These are phyloP conservation scores for Polygonum aviculare DNA, from an alignment of 148 eudicot species.

Conservation along the genomic window DNA sequence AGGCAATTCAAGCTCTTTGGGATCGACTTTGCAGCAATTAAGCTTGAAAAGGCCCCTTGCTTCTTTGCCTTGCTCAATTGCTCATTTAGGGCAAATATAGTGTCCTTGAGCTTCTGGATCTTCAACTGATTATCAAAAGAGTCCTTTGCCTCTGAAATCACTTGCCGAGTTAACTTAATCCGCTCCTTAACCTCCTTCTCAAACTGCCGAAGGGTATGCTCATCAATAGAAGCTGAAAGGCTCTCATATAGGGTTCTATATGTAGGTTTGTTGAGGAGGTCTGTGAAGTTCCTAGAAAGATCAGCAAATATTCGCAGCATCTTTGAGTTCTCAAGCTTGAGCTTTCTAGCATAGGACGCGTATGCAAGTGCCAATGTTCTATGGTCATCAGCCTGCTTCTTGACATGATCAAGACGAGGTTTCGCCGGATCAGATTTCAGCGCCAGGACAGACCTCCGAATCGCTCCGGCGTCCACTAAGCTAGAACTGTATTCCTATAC, in stretches of 20 bases:
- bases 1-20: conserved; percentile 89
- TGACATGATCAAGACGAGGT: conserved; percentile 45
- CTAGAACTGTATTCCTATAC: conserved; percentile 20
- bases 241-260: conserved; percentile 38
- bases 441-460: conserved; percentile 37
- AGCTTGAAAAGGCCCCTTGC: conserved; percentile 92
- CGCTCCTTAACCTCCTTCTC: conserved; percentile 92
- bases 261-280: conserved; percentile 29
- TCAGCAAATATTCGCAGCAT: conserved; percentile 48
- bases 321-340: conserved; percentile 52
- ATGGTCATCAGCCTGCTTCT: conserved; percentile 54
- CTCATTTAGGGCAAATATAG: conserved; percentile 72
- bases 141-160: conserved; percentile 81
- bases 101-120: conserved; percentile 90
- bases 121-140: conserved; percentile 89
- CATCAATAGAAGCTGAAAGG: conserved; percentile 53
- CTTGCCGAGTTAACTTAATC: conserved; percentile 73
- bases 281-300: conserved; percentile 44
- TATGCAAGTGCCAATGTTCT: conserved; percentile 37
- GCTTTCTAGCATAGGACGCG: conserved; percentile 52
- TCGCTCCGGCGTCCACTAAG: conserved; percentile 17
- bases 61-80: conserved; percentile 79
- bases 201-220: conserved; percentile 47
- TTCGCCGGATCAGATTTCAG: conserved; percentile 47
- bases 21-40: conserved; percentile 93